Evolutionary conservation across 1,284 basidiomycete genomes (phyloP).

Genomic region (Ceratobasidium sp.): DNA sequence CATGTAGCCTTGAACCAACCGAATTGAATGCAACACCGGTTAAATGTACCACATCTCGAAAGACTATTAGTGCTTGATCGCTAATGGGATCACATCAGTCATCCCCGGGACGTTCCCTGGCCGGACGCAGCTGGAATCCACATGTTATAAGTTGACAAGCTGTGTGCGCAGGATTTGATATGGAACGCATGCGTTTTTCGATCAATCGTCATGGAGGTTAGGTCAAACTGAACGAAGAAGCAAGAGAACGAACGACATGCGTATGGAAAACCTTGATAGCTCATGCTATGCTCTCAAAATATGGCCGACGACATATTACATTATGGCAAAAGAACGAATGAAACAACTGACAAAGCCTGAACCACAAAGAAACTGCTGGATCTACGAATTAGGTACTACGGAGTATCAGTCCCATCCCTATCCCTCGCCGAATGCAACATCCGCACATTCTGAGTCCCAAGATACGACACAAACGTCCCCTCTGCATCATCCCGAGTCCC

Average conservation of each 20-base stretch:
- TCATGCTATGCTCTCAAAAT: not conserved
- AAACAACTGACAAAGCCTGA: not conserved
- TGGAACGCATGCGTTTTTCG: not conserved
- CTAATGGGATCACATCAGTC: no score
- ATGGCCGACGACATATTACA: not conserved
- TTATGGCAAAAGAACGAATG: not conserved
- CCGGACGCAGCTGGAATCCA: no score
- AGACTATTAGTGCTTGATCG: no score
- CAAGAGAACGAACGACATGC: not conserved
- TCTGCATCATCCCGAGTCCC: not conserved
- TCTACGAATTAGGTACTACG: not conserved
- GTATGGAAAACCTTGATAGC: not conserved
- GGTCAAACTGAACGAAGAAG: not conserved
- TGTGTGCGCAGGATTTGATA: not conserved
- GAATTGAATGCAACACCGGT: not conserved
- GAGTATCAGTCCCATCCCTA: conserved; percentile 19
- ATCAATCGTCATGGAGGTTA: not conserved
- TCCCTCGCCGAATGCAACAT: conserved; percentile 22
- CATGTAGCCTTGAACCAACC: not conserved
- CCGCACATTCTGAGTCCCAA: conserved; percentile 28
- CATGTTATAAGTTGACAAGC: not conserved
- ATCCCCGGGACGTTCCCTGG: no score
- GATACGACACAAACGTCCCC: conserved; percentile 34
- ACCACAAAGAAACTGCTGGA: not conserved
- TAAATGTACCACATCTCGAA: not conserved